Base-by-base conservation (phyloP, 495 filamentous ascomycete genomes). In the Penicillium desertorum region DNA sequence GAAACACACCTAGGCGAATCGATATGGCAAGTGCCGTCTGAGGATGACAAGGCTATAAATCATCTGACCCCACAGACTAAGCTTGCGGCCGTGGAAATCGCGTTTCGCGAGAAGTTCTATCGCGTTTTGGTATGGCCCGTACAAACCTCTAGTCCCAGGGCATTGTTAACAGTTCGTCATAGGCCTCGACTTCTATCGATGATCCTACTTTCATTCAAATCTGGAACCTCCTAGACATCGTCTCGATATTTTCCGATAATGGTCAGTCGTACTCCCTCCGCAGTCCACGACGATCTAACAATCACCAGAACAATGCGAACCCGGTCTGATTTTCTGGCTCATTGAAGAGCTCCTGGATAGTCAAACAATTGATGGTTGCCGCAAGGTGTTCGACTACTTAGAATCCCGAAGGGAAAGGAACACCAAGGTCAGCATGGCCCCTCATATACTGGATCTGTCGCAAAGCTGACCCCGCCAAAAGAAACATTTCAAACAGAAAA, bases 331-430 rank as follows among this genome's bases (percentile, higher is more conserved):
- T 10, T 89, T 95, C 61, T 92, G 87, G 83, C 81, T 98, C 14
- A 86, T 97, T 17, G 94, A 99, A 68, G 94, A 99, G 68, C 82
- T 98, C 0, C 81, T 99, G 45, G 95, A 98, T 72, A 96, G 91
- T 58, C 94, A 96, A 67, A 96, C 92, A 0, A 95, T 96, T 20
- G 82, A 89, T 53, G 91, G 90, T 12, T 97, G 93, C 63, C 86
- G 91, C 51, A 89, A 82, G 23, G 86, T 97, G 2, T 98, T 98
- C 65, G 90, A 95, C 65, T 98, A 91, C 62, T 78, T 98, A 45
- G 95, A 98, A 67, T 97, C 94, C 4, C 83, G 94, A 58, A 82
- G 95, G 53, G 90, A 97, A 65, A 81, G 86, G 20, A 87, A 96
- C 49, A 94, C 87, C 29, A 85, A 89, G 54, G 83, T 84, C 72